Evolutionary conservation across 163 green algal genomes (phyloP), one percentile per base, ranked within the genome.

Genomic region (Prototheca stagnorum): DNA sequence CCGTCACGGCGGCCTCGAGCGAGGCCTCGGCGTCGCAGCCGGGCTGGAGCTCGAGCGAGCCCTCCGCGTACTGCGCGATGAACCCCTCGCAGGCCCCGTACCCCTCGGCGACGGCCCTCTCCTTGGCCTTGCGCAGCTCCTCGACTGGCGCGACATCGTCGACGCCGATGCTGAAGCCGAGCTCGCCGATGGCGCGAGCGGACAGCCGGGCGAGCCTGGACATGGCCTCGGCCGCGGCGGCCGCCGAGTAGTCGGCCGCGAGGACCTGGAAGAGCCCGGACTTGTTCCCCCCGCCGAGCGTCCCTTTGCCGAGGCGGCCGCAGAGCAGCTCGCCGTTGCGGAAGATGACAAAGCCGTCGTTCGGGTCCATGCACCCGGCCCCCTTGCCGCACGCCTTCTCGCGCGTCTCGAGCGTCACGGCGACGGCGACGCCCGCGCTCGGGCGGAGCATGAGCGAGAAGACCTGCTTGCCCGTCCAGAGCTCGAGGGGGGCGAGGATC

Each of bases 391-490:
- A 93, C 6, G 53, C 45, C 56, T 86, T 89, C 71, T 98, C 87
- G 2, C 64, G 67, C 11, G 90, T 77, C 66, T 94, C 81, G 34
- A 94, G 52, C 64, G 87, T 95, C 7, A 95, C 61, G 48, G 86
- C 85, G 17, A 63, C 27, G 12, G 8, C 22, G 47, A 36, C 21
- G 15, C 8, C 35, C 1, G 29, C 6, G 29, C 77, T 84, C 16
- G 88, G 85, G 0, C 80, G 69, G 22, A 97, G 50, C 16, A 98
- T 62, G 34, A 91, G 57, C 15, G 54, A 67, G 49, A 96, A 91
- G 11, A 93, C 44, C 70, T 98, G 87, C 74, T 96, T 97, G 48
- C 89, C 88, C 2, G 83, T 95, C 87, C 88, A 95, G 49, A 95
- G 59, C 68, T 95, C 83, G 40, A 80, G n/a, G 24, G 80, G 80